Base-by-base conservation (phyloP, 495 filamentous ascomycete genomes). In the Arthonia radiata region DNA sequence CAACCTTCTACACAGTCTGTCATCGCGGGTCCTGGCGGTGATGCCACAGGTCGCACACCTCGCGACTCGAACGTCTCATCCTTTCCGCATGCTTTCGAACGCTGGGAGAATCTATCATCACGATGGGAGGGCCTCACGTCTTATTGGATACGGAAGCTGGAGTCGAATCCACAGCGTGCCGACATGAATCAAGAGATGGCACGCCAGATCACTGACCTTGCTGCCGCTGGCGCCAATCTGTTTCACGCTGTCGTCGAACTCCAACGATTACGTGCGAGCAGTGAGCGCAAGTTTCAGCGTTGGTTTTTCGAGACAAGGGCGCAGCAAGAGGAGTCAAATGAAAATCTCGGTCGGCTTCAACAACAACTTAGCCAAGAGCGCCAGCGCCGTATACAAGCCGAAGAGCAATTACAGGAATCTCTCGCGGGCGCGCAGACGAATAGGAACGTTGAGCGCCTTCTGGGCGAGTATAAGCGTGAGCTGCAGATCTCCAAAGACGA, bases 191-290 rank as follows among this genome's bases (percentile, higher is more conserved):
- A 76, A 26, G 81, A 93, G 41, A 67, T 97, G 41, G 72, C 78
- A 7, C 69, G 86, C 22, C 86, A 97, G 42, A 82, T 97, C 25
- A 89, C 76, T 0, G 86, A 97, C 42, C 59, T 97, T 7, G 90
- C 83, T 15, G 89, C 86, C 10, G 86, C 86, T 3, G 86, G 86
- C 14, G 89, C 86, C 13, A 97, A 94, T 40, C 60, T 97, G 4
- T 97, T 97, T 46, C 86, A 94, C 43, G 86, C 89, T 4, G 82
- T 97, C 2, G 83, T 97, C 9, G 86, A 97, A 43, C 54, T 97
- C 17, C 86, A 97, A 40, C 71, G 86, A n/a, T 58, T 97, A 9
- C 77, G 86, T 13, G 86, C 89, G 12, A 89, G 77, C 13, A 92
- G 81, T 1, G 89, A 94, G 46, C 64, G 89, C 18, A 94, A 94